Conservation (phyloP, 2,329 filamentous ascomycete species). For the Mycosphaerella sp. region DNA sequence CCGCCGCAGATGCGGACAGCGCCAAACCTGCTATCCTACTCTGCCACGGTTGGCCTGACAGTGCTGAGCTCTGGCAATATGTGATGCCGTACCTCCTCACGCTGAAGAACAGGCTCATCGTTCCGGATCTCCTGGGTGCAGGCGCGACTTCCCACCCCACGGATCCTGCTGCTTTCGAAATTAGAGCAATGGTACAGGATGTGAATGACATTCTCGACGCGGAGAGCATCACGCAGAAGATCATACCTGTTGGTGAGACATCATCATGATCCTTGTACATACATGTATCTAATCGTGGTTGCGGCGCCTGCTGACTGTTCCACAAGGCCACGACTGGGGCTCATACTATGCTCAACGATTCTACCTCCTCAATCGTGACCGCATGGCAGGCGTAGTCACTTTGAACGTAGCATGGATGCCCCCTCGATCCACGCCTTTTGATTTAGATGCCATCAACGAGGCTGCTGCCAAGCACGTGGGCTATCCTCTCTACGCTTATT, state of each 20-base stretch:
- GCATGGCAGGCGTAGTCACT: slow-evolving; percentile 39
- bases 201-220: slow-evolving; percentile 39
- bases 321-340: slow-evolving; percentile 30
- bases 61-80: slow-evolving; percentile 42
- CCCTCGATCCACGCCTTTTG: slow-evolving; percentile 33
- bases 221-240: slow-evolving; percentile 28
- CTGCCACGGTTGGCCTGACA: slow-evolving; percentile 48
- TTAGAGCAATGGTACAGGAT: slow-evolving; percentile 35
- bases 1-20: slow-evolving; percentile 23
- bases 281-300: too few species aligned
- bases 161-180: slow-evolving; percentile 36
- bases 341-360: slow-evolving; percentile 38
- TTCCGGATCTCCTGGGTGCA: slow-evolving; percentile 38
- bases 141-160: slow-evolving; percentile 40
- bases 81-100: slow-evolving; percentile 39
- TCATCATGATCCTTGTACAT: not conserved
- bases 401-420: slow-evolving; percentile 42
- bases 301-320: not conserved
- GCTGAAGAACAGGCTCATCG: slow-evolving; percentile 37
- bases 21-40: slow-evolving; percentile 36
- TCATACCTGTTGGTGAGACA: slow-evolving; percentile 24
- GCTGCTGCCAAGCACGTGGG: slow-evolving; percentile 35
- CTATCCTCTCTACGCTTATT: slow-evolving; percentile 40
- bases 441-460: slow-evolving; percentile 36
- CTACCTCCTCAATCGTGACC: slow-evolving; percentile 39